Evolutionary conservation across 352 stramenopile species (phyloP).

Genomic region (Globisporangium spiculum): DNA sequence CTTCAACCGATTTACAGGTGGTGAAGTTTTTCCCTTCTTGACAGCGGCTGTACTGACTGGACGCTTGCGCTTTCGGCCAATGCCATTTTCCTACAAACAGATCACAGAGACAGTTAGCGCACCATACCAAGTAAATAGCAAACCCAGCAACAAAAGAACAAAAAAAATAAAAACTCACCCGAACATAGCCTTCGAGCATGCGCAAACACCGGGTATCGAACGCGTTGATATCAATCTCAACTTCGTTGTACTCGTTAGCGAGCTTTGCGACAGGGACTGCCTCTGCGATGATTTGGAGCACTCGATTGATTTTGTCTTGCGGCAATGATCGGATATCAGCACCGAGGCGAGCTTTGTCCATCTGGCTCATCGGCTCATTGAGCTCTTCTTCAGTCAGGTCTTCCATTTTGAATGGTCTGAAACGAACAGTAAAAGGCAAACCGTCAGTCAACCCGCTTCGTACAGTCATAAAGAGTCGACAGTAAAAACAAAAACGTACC

Average conservation of each 20-base stretch:
- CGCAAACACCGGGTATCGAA: conserved; percentile 84
- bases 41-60: conserved; percentile 27
- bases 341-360: conserved; percentile 79
- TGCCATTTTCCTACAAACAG: conserved; percentile 73
- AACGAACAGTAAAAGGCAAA: conserved; percentile 15
- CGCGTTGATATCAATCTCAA: conserved; percentile 89
- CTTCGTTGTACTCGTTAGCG: conserved; percentile 81
- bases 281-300: conserved; percentile 88
- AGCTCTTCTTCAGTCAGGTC: conserved; percentile 87
- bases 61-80: conserved; percentile 83
- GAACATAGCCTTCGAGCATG: conserved; percentile 89
- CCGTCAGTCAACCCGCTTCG: neutral
- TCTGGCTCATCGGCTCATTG: conserved; percentile 82
- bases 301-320: conserved; percentile 86
- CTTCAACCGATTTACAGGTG: conserved; percentile 71
- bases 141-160: neutral
- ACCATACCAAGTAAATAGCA: conserved; percentile 10
- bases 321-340: conserved; percentile 78
- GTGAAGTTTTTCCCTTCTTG: conserved; percentile 44
- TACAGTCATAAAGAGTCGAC: neutral
- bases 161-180: conserved; percentile 54
- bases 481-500: conserved; percentile 29
- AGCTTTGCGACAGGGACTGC: conserved; percentile 82
- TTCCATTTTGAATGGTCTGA: conserved; percentile 85
- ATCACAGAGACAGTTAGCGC: conserved; percentile 10